A percentile compares a stretch with the other conserved stretches of the same genome.
Conservation (phyloP, 805 yeast species). For the Myxozyma vanderwaltii region DNA sequence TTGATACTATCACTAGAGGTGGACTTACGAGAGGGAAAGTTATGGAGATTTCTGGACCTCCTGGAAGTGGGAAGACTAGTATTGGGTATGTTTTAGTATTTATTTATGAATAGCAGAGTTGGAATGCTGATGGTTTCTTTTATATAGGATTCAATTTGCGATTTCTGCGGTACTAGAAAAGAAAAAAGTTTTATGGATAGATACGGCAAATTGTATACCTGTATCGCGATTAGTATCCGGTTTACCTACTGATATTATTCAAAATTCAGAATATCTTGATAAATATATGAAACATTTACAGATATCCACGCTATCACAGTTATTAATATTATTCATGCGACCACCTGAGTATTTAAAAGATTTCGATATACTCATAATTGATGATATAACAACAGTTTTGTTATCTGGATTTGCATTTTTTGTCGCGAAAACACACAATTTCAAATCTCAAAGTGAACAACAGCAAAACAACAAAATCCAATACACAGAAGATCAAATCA, state of each 20-base stretch:
- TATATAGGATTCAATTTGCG: slow-evolving; percentile 17
- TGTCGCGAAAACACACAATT: neutral
- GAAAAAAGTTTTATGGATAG: slow-evolving; percentile 29
- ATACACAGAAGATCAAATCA: slow-evolving; percentile 6
- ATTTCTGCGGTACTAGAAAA: slow-evolving; percentile 7
- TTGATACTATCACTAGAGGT: slow-evolving; percentile 25
- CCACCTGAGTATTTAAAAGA: slow-evolving; percentile 15
- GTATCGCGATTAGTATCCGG: slow-evolving; percentile 3
- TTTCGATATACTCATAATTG: slow-evolving; percentile 18
- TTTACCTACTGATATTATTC: neutral
- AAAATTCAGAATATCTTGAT: neutral
- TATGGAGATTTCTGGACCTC: slow-evolving; percentile 30
- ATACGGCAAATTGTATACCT: slow-evolving; percentile 18
- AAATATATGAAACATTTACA: slow-evolving; percentile 12
- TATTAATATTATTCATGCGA: slow-evolving; percentile 16
- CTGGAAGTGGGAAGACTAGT: slow-evolving; percentile 32
- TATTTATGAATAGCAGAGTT: neutral
- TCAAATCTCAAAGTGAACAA: neutral
- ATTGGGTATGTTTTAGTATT: slow-evolving; percentile 16
- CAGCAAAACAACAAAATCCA: neutral
- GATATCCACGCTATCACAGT: slow-evolving; percentile 13
- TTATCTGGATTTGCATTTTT: slow-evolving; percentile 12
- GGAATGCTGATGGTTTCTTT: neutral
- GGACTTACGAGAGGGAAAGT: slow-evolving; percentile 28
- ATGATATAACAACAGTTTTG: slow-evolving; percentile 21